Evolutionary conservation across 805 yeast species (phyloP).

Genomic region (Brettanomyces sp.): DNA sequence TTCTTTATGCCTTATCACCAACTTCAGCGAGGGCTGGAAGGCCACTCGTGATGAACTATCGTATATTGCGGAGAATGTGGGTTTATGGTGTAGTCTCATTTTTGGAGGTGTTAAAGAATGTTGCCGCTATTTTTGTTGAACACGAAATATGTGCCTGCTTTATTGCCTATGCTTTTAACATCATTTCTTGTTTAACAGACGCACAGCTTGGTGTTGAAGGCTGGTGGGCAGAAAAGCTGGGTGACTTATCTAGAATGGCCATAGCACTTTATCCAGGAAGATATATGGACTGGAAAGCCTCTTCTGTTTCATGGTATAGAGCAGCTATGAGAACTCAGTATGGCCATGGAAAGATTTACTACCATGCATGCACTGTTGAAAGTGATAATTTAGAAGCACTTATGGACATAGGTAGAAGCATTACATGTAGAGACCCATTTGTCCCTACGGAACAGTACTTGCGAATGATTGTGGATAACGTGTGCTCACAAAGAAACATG

Average conservation of each 20-base stretch:
- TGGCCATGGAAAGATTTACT: conserved; percentile 80
- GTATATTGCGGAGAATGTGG: conserved; percentile 76
- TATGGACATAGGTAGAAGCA: conserved; percentile 71
- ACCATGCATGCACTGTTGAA: conserved; percentile 83
- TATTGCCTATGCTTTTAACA: conserved; percentile 61
- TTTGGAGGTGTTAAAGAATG: conserved; percentile 66
- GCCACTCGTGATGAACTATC: conserved; percentile 66
- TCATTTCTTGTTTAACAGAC: conserved; percentile 44
- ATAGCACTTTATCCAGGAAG: conserved; percentile 74
- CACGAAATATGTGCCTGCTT: conserved; percentile 74
- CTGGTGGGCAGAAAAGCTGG: conserved; percentile 80
- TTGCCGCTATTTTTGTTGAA: conserved; percentile 58
- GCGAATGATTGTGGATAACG: conserved; percentile 69
- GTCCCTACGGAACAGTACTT: conserved; percentile 76
- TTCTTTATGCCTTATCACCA: conserved; percentile 63
- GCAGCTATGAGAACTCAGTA: conserved; percentile 63
- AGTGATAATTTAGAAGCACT: conserved; percentile 68
- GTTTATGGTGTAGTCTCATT: conserved; percentile 80
- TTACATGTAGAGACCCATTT: conserved; percentile 72
- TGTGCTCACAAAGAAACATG: conserved; percentile 54
- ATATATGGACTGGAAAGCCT: conserved; percentile 76
- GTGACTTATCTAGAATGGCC: conserved; percentile 82
- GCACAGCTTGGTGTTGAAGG: conserved; percentile 50
- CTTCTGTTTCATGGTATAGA: conserved; percentile 78
- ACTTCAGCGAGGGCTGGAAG: conserved; percentile 61